These are phyloP conservation scores for Cardamine resedifolia DNA, from an alignment of 345 rosid genomes.

Conservation along the genomic window DNA sequence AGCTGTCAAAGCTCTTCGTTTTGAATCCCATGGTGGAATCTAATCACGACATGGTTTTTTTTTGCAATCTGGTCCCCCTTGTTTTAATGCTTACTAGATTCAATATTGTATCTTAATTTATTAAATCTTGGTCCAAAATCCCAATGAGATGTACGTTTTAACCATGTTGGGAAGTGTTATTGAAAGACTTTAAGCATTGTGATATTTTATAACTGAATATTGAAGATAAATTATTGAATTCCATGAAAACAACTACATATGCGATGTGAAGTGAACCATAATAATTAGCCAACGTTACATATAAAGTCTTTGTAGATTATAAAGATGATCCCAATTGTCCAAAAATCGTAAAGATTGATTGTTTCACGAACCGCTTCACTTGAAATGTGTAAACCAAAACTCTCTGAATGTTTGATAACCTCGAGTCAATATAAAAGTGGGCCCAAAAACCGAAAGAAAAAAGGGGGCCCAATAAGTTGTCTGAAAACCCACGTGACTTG, in stretches of 20 bases:
- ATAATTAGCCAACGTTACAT: not conserved
- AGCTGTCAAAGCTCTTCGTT: constrained; percentile 39
- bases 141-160: not conserved
- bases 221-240: not conserved
- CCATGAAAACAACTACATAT: not conserved
- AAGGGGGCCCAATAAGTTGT: constrained; percentile 31
- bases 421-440: constrained; percentile 13
- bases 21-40: constrained; percentile 33
- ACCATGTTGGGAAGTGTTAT: not conserved
- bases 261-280: not conserved
- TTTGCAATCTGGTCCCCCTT: constrained; percentile 31
- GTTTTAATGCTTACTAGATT: not conserved
- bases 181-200: not conserved
- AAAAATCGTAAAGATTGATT: not conserved
- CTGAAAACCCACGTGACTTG: constrained; percentile 40
- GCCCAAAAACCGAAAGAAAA: constrained; percentile 22
- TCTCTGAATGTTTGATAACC: not conserved
- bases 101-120: not conserved
- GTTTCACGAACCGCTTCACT: not conserved
- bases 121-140: not conserved
- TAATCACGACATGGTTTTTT: constrained; percentile 5
- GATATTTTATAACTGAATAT: not conserved
- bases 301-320: not conserved
- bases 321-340: not conserved
- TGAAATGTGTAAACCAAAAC: constrained; percentile 6